Percentiles rank a stretch among this genome's conserved stretches.
Conservation (phyloP, 1,139 yeast species). For the Chernovozyma sophiae-reginae region DNA sequence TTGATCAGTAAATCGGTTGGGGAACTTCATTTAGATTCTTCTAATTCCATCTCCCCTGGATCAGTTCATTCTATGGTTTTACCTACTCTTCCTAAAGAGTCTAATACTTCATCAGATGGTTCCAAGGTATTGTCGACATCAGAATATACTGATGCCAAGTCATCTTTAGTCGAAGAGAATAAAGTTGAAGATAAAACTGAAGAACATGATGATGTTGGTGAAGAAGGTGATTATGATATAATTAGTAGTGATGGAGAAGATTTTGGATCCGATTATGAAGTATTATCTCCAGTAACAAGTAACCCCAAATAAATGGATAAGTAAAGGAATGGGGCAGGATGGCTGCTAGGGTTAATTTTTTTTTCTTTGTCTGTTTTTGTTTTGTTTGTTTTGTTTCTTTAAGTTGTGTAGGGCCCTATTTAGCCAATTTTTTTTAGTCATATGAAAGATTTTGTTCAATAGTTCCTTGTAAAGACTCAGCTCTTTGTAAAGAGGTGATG, state of each 20-base stretch:
- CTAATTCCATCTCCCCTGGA: constrained; percentile 9
- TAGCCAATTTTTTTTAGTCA: neutral
- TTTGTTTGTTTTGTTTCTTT: too few species aligned
- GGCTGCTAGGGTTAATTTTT: neutral
- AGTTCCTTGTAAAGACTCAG: too few species aligned
- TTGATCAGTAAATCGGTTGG: constrained; percentile 2
- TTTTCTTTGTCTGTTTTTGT: neutral
- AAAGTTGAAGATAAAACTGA: constrained; percentile 3
- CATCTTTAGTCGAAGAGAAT: constrained; percentile 6
- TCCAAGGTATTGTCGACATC: constrained; percentile 13
- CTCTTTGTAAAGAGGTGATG: too few species aligned
- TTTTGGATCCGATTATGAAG: constrained; percentile 35
- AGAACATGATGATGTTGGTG: constrained; percentile 5
- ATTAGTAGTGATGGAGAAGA: constrained; percentile 29
- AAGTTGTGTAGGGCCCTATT: neutral
- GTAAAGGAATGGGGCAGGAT: too few species aligned
- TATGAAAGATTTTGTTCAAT: too few species aligned
- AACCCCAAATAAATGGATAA: constrained; percentile 2
- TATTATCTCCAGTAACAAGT: constrained; percentile 30
- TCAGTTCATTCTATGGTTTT: constrained; percentile 32
- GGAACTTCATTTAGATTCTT: constrained; percentile 1
- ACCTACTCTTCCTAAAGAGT: constrained; percentile 33
- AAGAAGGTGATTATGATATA: constrained; percentile 27
- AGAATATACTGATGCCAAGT: constrained; percentile 22
- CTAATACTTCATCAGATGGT: constrained; percentile 8